Percentiles rank a stretch among this genome's conserved stretches.
Evolutionary conservation across 2,329 filamentous ascomycete species (phyloP).

Genomic region (Sordariomycetes sp.): DNA sequence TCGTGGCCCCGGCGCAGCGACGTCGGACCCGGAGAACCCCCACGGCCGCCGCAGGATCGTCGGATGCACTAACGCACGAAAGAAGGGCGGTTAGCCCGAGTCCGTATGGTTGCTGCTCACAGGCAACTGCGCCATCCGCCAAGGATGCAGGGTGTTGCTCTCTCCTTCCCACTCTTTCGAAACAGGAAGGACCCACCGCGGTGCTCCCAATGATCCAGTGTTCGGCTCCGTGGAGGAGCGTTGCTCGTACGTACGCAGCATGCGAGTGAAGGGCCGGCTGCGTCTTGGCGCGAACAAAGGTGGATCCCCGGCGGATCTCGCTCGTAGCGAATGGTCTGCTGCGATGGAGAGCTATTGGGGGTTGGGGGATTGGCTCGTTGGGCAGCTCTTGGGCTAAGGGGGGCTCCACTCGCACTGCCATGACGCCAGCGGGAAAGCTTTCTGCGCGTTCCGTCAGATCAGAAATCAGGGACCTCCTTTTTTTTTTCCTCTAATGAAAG

Average conservation of each 20-base stretch:
- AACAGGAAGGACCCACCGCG: neutral
- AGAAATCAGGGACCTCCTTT: neutral
- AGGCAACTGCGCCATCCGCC: neutral
- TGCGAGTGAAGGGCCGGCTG: neutral
- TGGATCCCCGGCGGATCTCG: neutral
- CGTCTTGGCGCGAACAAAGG: neutral
- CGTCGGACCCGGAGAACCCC: neutral
- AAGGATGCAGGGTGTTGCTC: neutral
- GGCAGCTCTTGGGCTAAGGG: neutral
- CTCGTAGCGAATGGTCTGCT: neutral
- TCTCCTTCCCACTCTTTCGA: neutral
- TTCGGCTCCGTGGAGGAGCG: neutral
- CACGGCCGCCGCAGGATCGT: neutral
- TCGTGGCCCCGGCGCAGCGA: neutral
- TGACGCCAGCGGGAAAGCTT: neutral
- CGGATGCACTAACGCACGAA: neutral
- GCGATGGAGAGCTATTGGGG: neutral
- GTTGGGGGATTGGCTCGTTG: neutral
- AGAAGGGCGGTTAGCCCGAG: no score
- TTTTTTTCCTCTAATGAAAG: neutral
- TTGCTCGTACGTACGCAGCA: neutral
- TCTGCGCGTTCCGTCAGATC: neutral
- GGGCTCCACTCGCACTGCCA: neutral
- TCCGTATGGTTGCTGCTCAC: no score
- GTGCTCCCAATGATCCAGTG: neutral